Evolutionary conservation across 73 alveolate genomes (phyloP), one percentile per base, ranked within the genome.

Genomic region (Durusdinium trenchii): DNA sequence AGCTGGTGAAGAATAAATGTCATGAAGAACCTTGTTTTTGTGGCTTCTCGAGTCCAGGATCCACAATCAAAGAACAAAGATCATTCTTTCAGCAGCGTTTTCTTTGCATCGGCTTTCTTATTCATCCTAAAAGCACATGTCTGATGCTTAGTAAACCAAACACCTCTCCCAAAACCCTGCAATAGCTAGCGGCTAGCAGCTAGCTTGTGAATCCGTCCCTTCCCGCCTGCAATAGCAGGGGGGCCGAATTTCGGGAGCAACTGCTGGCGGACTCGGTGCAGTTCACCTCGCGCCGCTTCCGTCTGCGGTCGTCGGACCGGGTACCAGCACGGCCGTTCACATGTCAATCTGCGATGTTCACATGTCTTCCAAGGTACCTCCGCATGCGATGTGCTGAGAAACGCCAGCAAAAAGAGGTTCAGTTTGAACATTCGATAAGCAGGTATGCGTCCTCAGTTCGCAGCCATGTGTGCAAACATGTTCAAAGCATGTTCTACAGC

Each of bases 221-320:
- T 43, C 91, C n/a, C 30, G 71, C 91, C 91, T 81, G 91, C 91
- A 81, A 48, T 10, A 81, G 91, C 71, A 81, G n/a, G 28, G 91
- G 91, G 48, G 91, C 91, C 48, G 91, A 81, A 81, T 81, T 48
- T 48, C 35, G 46, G 7, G 91, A 81, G 89, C 89, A 78, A 48
- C 91, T 67, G 35, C 48, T 50, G 30, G 46, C 32, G 69, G 71
- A 75, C 42, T 52, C 67, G 23, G 91, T 81, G 57, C 91, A 81
- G 10, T 47, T 48, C 38, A 48, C 91, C 91, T 81, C 52, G 36
- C 82, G 38, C 5, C 78, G 32, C 40, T 23, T 43, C 36, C n/a
- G 79, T 64, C 43, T 38, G 45, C 1, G 42, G 45, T 64, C 79
- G 28, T 64, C 46, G n/a, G 79, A 64, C 79, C 76, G 32, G 16